Evolutionary conservation across 2,329 filamentous ascomycete species (phyloP).

Genomic region (Trichoderma asperellum): DNA sequence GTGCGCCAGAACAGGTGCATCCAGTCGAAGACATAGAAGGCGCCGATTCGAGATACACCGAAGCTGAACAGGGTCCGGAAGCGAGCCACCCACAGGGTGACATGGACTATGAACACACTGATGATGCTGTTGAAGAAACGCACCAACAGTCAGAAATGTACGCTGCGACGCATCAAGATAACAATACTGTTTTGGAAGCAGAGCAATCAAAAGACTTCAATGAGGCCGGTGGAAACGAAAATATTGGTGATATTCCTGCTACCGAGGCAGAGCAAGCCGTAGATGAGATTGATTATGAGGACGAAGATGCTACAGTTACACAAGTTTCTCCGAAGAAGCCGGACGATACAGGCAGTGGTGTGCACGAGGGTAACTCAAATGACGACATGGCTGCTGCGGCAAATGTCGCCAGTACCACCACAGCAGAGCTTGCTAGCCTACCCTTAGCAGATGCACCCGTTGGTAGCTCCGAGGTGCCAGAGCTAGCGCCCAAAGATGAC

Average conservation of each 20-base stretch:
- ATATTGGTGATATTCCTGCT: not conserved
- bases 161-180: not conserved
- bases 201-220: slow-evolving; percentile 14
- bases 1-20: not conserved
- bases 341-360: not conserved
- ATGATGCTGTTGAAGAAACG: not conserved
- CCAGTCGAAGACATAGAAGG: slow-evolving; percentile 9
- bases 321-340: not conserved
- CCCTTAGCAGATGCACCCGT: not conserved
- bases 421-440: not conserved
- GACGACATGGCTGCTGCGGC: not conserved
- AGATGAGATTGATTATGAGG: slow-evolving; percentile 26
- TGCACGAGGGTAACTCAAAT: not conserved
- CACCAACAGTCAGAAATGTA: not conserved
- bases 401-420: not conserved
- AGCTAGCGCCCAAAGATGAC: slow-evolving; percentile 10
- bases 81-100: slow-evolving; percentile 1
- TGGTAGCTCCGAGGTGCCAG: not conserved
- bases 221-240: not conserved
- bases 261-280: not conserved
- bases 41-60: not conserved
- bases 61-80: not conserved
- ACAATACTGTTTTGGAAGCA: slow-evolving; percentile 7
- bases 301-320: slow-evolving; percentile 12
- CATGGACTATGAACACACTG: slow-evolving; percentile 28